phyloP scores from a whole-genome alignment of 495 filamentous ascomycete genomes.

The Bombardia bombarda region DNA sequence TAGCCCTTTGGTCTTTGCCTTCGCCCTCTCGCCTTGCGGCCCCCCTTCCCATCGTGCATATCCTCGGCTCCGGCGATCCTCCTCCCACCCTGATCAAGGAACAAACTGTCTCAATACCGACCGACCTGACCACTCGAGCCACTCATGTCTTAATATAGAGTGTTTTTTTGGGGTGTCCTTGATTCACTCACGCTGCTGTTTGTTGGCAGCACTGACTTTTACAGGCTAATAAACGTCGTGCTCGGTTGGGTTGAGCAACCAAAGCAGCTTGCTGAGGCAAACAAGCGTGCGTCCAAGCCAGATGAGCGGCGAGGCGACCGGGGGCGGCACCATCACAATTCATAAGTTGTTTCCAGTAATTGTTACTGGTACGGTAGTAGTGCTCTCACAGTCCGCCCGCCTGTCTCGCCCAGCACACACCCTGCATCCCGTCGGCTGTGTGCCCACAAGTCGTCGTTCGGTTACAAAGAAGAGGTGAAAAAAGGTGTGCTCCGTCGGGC shows the following conservation, averaged over 20 bases:
- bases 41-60: background rate
- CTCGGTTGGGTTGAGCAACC: background rate
- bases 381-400: no score
- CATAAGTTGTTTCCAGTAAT: no score
- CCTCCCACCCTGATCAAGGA: no score
- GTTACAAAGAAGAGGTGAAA: background rate
- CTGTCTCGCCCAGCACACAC: background rate
- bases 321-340: no score
- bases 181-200: background rate
- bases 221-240: background rate
- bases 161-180: background rate
- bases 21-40: background rate
- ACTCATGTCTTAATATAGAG: background rate
- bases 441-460: background rate
- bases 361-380: no score
- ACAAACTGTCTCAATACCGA: no score
- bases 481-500: no score
- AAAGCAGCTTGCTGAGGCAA: no score
- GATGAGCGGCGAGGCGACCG: no score
- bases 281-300: no score
- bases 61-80: background rate
- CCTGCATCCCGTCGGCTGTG: background rate
- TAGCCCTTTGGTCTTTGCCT: background rate
- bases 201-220: no score
- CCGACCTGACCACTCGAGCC: background rate